Evolutionary conservation across 257 asterid species (phyloP).

Genomic region (Primulina huaijiensis): DNA sequence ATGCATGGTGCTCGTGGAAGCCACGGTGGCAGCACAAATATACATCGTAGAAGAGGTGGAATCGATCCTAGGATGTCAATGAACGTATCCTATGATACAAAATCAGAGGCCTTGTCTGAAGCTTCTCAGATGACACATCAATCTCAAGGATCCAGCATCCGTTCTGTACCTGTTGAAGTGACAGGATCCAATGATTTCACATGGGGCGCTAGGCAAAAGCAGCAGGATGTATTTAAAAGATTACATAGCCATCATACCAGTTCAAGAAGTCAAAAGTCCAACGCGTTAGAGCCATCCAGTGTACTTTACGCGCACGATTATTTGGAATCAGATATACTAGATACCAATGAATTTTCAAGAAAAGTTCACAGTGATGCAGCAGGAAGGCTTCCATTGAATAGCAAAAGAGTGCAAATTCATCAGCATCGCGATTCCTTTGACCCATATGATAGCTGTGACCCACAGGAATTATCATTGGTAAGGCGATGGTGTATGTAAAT

Average conservation of each 20-base stretch:
- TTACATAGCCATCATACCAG: conserved; percentile 29
- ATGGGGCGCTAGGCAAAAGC: conserved; percentile 56
- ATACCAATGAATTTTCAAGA: conserved; percentile 29
- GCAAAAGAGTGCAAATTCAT: conserved; percentile 26
- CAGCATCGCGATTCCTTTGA: conserved; percentile 49
- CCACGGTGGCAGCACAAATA: background rate
- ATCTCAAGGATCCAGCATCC: conserved; percentile 48
- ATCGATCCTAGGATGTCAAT: conserved; percentile 40
- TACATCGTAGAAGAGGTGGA: conserved; percentile 36
- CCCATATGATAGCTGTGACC: conserved; percentile 37
- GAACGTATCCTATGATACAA: conserved; percentile 54
- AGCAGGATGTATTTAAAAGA: conserved; percentile 38
- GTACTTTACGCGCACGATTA: conserved; percentile 19
- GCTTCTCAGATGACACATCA: conserved; percentile 55
- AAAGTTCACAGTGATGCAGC: conserved; percentile 23
- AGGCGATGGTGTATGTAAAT: background rate
- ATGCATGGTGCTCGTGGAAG: conserved; percentile 35
- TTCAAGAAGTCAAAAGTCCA: conserved; percentile 36
- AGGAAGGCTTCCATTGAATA: conserved; percentile 28
- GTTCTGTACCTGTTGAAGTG: conserved; percentile 55
- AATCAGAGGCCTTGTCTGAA: conserved; percentile 39
- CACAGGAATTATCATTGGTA: conserved; percentile 47
- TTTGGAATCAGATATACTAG: conserved; percentile 37
- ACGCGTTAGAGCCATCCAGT: conserved; percentile 29
- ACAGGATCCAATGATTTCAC: conserved; percentile 44